Percentiles rank a stretch among this genome's conserved stretches.
phyloP scores from a whole-genome alignment of 2,329 filamentous ascomycete genomes.

The Fusarium pseudocircinatum region DNA sequence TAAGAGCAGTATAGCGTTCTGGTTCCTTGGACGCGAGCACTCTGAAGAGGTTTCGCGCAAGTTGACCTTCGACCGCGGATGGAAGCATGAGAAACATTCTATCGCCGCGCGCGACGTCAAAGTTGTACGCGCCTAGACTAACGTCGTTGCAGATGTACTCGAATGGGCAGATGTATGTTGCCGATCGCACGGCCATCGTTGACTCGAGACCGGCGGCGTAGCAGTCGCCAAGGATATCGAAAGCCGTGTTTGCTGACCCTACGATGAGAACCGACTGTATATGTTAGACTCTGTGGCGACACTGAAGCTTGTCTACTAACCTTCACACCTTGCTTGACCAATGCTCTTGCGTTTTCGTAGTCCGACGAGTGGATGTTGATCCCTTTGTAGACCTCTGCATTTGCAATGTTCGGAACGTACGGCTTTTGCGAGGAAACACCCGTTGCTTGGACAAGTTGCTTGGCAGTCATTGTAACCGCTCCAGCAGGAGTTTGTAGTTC shows the following conservation, averaged over 20 bases:
- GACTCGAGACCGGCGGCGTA: neutral
- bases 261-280: conserved; percentile 15
- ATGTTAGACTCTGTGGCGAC: neutral
- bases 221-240: conserved; percentile 27
- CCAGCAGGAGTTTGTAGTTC: neutral
- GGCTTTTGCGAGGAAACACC: conserved; percentile 28
- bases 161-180: conserved; percentile 28
- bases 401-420: neutral
- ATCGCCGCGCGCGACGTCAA: conserved; percentile 7
- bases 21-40: conserved; percentile 18
- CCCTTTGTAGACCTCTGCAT: conserved; percentile 7
- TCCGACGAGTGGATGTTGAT: conserved; percentile 14
- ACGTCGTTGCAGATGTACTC: conserved; percentile 13
- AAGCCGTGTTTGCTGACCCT: conserved; percentile 30
- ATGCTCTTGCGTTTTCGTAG: neutral
- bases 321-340: conserved; percentile 7
- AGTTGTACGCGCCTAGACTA: conserved; percentile 13
- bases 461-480: neutral
- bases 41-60: conserved; percentile 1
- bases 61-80: neutral
- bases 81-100: conserved; percentile 18
- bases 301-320: neutral
- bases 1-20: conserved; percentile 10
- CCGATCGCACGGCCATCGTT: conserved; percentile 20
- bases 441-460: conserved; percentile 26